Evolutionary conservation across 2,329 filamentous ascomycete species (phyloP).

Genomic region (Phaeosphaeriaceae sp.): DNA sequence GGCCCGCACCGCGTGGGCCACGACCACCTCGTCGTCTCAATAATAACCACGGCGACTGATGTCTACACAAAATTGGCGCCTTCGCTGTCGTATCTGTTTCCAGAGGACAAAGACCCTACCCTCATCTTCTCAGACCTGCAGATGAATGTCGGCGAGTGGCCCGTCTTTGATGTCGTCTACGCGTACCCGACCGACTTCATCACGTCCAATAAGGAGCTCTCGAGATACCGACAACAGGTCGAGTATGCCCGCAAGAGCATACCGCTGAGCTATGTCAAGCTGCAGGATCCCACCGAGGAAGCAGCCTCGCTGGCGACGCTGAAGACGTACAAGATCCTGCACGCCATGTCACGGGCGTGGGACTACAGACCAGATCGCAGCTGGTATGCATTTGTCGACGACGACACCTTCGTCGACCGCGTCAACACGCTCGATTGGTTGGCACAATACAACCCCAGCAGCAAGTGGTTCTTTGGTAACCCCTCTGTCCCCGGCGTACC

Average conservation of each 20-base stretch:
- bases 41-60: slow-evolving; percentile 65
- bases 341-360: slow-evolving; percentile 44
- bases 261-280: slow-evolving; percentile 29
- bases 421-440: slow-evolving; percentile 62
- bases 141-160: slow-evolving; percentile 42
- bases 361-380: slow-evolving; percentile 55
- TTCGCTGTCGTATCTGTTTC: slow-evolving; percentile 29
- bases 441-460: slow-evolving; percentile 54
- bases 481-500: slow-evolving; percentile 35
- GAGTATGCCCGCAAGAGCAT: slow-evolving; percentile 38
- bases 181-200: slow-evolving; percentile 38
- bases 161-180: slow-evolving; percentile 48
- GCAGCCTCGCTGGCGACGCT: slow-evolving; percentile 26
- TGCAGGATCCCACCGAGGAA: slow-evolving; percentile 26
- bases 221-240: slow-evolving; percentile 45
- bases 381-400: slow-evolving; percentile 67
- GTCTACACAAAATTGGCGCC: slow-evolving; percentile 61
- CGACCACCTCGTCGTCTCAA: slow-evolving; percentile 57
- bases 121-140: slow-evolving; percentile 49
- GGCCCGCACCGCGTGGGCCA: slow-evolving; percentile 27
- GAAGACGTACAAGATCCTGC: slow-evolving; percentile 51
- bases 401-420: slow-evolving; percentile 65
- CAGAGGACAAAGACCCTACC: slow-evolving; percentile 43
- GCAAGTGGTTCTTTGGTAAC: slow-evolving; percentile 62
- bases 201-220: slow-evolving; percentile 40